Percentiles rank a stretch among this genome's conserved stretches.
Evolutionary conservation across 179 eudicot genomes (phyloP).

Genomic region (Camellia oleifera): DNA sequence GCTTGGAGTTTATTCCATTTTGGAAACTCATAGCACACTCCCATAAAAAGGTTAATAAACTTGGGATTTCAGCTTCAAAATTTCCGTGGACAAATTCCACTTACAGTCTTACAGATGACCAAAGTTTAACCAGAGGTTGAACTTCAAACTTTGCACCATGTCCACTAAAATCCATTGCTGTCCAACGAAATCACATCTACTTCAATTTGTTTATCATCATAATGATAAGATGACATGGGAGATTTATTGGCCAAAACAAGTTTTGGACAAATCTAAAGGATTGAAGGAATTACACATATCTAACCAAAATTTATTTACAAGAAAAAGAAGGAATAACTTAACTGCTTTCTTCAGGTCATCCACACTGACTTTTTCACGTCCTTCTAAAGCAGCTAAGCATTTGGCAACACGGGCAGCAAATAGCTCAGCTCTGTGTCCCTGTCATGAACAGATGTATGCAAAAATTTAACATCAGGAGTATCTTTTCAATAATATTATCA

Average conservation of each 20-base stretch:
- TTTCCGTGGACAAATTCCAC: neutral
- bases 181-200: neutral
- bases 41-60: neutral
- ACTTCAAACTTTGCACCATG: neutral
- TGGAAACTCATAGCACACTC: neutral
- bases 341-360: conserved; percentile 99
- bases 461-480: neutral
- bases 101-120: neutral
- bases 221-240: neutral
- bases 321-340: conserved; percentile 36
- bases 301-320: conserved; percentile 8
- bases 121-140: neutral
- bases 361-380: conserved; percentile 85
- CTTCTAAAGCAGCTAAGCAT: conserved; percentile 93
- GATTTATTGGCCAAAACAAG: neutral
- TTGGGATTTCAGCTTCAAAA: neutral
- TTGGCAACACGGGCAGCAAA: conserved; percentile 98
- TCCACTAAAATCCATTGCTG: neutral
- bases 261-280: neutral
- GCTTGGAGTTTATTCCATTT: neutral
- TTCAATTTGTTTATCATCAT: neutral
- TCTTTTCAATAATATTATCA: neutral
- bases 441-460: conserved; percentile 23
- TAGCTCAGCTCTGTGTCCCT: conserved; percentile 98
- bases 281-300: neutral